Evolutionary conservation across 208 protist species (phyloP), one percentile per base, ranked within the genome.

Genomic region (Angomonas deanei): DNA sequence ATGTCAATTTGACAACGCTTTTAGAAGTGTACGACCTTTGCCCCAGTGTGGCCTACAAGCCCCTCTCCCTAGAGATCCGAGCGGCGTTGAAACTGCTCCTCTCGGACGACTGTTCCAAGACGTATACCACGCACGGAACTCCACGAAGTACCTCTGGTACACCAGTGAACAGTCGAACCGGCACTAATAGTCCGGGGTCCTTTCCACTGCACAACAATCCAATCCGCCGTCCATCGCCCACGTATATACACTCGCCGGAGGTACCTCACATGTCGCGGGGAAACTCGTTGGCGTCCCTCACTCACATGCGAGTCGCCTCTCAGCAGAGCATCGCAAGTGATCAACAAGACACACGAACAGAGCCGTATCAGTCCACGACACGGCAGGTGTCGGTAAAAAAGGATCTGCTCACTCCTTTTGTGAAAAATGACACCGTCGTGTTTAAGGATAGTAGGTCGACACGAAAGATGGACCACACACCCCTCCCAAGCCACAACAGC

Each of bases 71-170:
- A 23, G 53, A 59, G 53, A 46, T 59, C 11, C 53, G 53, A 1
- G 53, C 53, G 2, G 53, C 28, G 31, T 30, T 59, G 53, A 30
- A 34, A 30, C 31, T 59, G 31, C 28, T 33, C 15, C 53, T 59
- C 30, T 8, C 28, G 28, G 21, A 30, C 17, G 53, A 59, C 15
- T 23, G 28, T n/a, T 4, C 2, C 28, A 2, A 17, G 53, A 59
- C 53, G 28, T 59, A 59, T 30, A 59, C 53, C 3, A 42, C 53
- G 53, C 53, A 59, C 28, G 32, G 53, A 30, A 59, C 53, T 23
- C 53, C 53, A 34, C 53, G 53, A 2, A 50, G 42, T 50, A 26
- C 42, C 23, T 10, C 42, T 5, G 15, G 42, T 50, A 50, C 42
- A 50, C 42, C 42, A 19, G 42, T 50, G 8, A 50, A 50, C 17